Percentiles rank a stretch among this genome's conserved stretches.
phyloP scores from a whole-genome alignment of 352 stramenopile species.

The Blastocystis sp. region DNA sequence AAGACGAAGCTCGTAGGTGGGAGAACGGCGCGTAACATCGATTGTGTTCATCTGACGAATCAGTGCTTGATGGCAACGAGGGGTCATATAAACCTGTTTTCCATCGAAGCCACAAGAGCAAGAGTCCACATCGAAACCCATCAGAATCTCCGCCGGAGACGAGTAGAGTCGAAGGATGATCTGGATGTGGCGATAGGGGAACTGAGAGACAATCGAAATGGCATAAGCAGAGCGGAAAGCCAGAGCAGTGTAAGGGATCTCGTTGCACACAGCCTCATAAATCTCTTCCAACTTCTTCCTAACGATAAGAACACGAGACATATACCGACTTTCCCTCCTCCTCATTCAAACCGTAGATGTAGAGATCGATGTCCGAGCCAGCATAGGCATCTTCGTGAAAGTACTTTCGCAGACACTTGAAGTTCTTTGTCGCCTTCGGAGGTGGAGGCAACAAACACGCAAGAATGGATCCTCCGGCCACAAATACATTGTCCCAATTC shows the following conservation, averaged over 20 bases:
- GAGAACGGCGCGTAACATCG: slow-evolving; percentile 64
- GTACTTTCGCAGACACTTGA: slow-evolving; percentile 64
- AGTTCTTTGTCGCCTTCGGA: slow-evolving; percentile 59
- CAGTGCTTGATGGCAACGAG: slow-evolving; percentile 64
- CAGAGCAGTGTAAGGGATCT: slow-evolving; percentile 62
- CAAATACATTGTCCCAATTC: slow-evolving; percentile 66
- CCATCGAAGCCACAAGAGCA: slow-evolving; percentile 65
- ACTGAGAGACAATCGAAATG: slow-evolving; percentile 65
- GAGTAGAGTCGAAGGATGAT: slow-evolving; percentile 66
- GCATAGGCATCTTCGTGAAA: slow-evolving; percentile 64
- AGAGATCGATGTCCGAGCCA: slow-evolving; percentile 66
- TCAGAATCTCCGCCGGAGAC: slow-evolving; percentile 64
- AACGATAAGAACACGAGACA: neutral
- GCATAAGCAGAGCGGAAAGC: slow-evolving; percentile 65
- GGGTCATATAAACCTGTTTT: slow-evolving; percentile 63
- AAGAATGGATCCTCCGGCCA: slow-evolving; percentile 63
- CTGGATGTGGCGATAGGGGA: slow-evolving; percentile 66
- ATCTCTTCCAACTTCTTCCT: slow-evolving; percentile 65
- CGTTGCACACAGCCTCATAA: slow-evolving; percentile 65
- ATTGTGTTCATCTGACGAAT: slow-evolving; percentile 65
- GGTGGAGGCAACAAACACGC: slow-evolving; percentile 64
- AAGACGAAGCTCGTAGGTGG: slow-evolving; percentile 64
- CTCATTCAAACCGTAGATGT: slow-evolving; percentile 65
- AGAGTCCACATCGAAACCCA: slow-evolving; percentile 66
- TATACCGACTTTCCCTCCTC: slow-evolving; percentile 62